A percentile compares a stretch with the other conserved stretches of the same genome.
Evolutionary conservation across 345 rosid genomes (phyloP).

Genomic region (Brassica cretica): DNA sequence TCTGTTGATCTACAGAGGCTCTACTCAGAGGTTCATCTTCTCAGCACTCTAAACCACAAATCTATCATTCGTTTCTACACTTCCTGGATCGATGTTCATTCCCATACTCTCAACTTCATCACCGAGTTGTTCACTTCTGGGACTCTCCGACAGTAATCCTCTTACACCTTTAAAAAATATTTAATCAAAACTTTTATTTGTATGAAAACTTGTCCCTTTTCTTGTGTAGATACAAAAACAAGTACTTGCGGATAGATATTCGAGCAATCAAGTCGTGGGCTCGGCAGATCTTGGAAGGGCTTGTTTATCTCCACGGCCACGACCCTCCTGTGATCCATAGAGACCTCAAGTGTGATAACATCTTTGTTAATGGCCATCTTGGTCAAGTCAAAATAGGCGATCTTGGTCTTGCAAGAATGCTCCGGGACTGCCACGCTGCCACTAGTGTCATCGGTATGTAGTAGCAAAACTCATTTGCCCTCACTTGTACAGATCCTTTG

Average conservation of each 20-base stretch:
- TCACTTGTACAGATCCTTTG: background rate
- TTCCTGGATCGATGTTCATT: constrained; percentile 67
- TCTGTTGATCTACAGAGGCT: constrained; percentile 76
- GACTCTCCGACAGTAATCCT: constrained; percentile 62
- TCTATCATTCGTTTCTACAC: constrained; percentile 71
- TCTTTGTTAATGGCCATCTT: constrained; percentile 70
- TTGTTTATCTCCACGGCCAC: constrained; percentile 57
- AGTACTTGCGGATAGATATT: constrained; percentile 56
- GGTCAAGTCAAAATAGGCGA: constrained; percentile 74
- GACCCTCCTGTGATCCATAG: constrained; percentile 70
- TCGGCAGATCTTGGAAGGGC: constrained; percentile 59
- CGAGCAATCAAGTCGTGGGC: constrained; percentile 67
- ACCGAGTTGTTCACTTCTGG: constrained; percentile 89
- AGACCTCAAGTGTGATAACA: constrained; percentile 67
- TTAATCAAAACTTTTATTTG: background rate
- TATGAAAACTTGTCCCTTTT: constrained; percentile 9
- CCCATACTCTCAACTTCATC: constrained; percentile 73
- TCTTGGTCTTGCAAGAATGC: constrained; percentile 67
- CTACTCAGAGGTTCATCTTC: constrained; percentile 88
- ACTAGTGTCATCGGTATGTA: constrained; percentile 60
- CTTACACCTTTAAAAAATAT: constrained; percentile 3
- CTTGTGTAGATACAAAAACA: constrained; percentile 53
- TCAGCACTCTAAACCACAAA: constrained; percentile 64
- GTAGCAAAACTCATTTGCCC: background rate
- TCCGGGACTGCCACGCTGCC: constrained; percentile 51